A percentile compares a stretch with the other conserved stretches of the same genome.
Evolutionary conservation across 257 asterid species (phyloP).

Genomic region (Eustoma russellianum): DNA sequence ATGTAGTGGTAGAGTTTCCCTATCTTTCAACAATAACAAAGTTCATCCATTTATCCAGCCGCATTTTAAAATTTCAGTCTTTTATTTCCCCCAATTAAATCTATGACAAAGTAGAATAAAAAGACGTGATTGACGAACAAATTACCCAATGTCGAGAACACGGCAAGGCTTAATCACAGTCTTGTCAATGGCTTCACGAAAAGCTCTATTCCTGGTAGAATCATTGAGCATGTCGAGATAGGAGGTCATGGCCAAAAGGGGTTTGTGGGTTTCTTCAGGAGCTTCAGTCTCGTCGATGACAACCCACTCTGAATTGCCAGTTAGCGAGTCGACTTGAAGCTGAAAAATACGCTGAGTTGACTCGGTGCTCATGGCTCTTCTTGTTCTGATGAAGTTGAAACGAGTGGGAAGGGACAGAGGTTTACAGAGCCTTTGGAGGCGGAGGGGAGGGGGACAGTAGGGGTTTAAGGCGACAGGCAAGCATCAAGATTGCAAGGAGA

Average conservation of each 20-base stretch:
- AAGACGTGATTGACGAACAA: not conserved
- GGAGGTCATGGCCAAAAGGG: conserved; percentile 68
- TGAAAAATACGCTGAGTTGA: conserved; percentile 54
- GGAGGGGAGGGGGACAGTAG: conserved; percentile 13
- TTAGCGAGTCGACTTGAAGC: conserved; percentile 63
- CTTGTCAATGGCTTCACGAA: conserved; percentile 64
- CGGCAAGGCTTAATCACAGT: conserved; percentile 73
- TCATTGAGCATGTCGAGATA: conserved; percentile 95
- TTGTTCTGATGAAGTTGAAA: conserved; percentile 6
- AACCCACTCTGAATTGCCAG: conserved; percentile 84
- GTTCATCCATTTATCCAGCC: no score
- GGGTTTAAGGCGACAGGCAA: conserved; percentile 24
- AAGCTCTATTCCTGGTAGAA: conserved; percentile 59
- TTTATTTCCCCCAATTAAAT: no score
- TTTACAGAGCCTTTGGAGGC: conserved; percentile 11
- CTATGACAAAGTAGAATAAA: not conserved
- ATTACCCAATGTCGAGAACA: conserved; percentile 96
- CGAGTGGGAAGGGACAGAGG: not conserved
- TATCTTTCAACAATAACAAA: no score
- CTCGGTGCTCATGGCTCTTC: conserved; percentile 36
- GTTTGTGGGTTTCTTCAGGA: conserved; percentile 21
- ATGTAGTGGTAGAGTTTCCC: no score
- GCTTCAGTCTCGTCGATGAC: conserved; percentile 52
- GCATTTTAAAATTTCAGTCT: no score
- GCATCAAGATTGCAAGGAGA: conserved; percentile 18